Base-by-base conservation (phyloP, 768 basidiomycete genomes). In the Scleroderma bovista region DNA sequence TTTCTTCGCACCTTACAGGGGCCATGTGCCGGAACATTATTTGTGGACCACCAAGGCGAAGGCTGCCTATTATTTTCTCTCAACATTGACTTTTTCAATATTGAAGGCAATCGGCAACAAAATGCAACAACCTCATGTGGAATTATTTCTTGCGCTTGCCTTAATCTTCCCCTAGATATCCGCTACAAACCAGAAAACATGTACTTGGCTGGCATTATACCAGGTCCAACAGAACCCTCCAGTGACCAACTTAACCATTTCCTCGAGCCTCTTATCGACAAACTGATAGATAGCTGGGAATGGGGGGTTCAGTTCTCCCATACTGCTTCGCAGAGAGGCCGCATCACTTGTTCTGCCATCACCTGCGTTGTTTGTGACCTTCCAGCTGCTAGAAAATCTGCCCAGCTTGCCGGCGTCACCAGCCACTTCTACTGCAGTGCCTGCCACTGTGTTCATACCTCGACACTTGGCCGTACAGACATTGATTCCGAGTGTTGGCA, bases 141-240 rank as follows among this genome's bases (percentile, higher is more conserved):
- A 2, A 54, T 58, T 1, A 56, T 60, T 2, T 60, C 52, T 1
- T 51, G 50, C 33, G 44, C 55, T 1, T 60, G 53, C 15, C 32
- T 59, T 1, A 74, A 74, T 43, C 61, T 76, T 0, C 72, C 72
- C 1, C 60, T 59, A 0, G 53, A 68, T 20, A 47, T 68, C 2
- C 54, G 61, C 3, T 73, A 71, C 50, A 62, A 64, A 10, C 55
- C 56, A 0, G 64, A 74, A 23, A 72, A 78, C 51, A 60, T 76
- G 51, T 75, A 65, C 50, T 54, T 73, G 0, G 64, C 61, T 0
- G 71, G 63, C 0, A 56, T 73, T 31, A 68, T 72, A 3, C 71
- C 70, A 1, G 67, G 73, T 0, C 74, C 73, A 0, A 46, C 58
- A 2, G 62, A 73, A n/a, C 72, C 73, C 0, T 53, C 55, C 0